Evolutionary conservation across 768 basidiomycete genomes (phyloP).

Genomic region (Gymnopilus junonius): DNA sequence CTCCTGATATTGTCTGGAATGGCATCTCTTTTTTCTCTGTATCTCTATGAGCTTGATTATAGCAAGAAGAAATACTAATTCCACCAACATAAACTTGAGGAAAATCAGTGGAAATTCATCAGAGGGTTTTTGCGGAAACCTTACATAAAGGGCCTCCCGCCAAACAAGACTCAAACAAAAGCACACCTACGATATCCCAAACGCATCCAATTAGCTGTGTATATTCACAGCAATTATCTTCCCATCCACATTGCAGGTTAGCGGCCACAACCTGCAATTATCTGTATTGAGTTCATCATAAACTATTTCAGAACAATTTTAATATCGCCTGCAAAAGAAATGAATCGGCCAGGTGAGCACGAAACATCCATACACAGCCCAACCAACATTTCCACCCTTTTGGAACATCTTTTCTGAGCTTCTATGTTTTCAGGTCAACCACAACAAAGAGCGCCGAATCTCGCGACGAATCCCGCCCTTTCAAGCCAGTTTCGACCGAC

Average conservation of each 20-base stretch:
- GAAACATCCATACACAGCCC: background rate
- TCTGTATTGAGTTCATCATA: conserved; percentile 12
- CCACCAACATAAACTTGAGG: background rate
- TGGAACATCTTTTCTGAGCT: conserved; percentile 27
- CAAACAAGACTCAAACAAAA: conserved; percentile 51
- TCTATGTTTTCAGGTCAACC: conserved; percentile 64
- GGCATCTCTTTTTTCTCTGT: background rate
- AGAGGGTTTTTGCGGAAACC: conserved; percentile 10
- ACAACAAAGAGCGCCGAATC: conserved; percentile 79
- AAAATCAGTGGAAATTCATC: background rate
- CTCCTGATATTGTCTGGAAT: background rate
- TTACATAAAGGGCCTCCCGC: conserved; percentile 13
- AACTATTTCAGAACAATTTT: conserved; percentile 26
- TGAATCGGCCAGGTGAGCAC: conserved; percentile 66
- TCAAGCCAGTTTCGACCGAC: conserved; percentile 67
- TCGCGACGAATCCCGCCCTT: conserved; percentile 66
- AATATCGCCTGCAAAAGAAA: conserved; percentile 37
- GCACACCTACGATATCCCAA: conserved; percentile 29
- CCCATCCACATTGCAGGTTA: conserved; percentile 26
- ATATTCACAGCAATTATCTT: conserved; percentile 28
- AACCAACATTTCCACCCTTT: background rate
- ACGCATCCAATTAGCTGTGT: conserved; percentile 33
- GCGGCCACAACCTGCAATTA: conserved; percentile 7
- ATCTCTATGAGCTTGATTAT: background rate
- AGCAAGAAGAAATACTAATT: background rate